Evolutionary conservation across 208 protist genomes (phyloP).

Genomic region (Acanthamoeba castellanii): DNA sequence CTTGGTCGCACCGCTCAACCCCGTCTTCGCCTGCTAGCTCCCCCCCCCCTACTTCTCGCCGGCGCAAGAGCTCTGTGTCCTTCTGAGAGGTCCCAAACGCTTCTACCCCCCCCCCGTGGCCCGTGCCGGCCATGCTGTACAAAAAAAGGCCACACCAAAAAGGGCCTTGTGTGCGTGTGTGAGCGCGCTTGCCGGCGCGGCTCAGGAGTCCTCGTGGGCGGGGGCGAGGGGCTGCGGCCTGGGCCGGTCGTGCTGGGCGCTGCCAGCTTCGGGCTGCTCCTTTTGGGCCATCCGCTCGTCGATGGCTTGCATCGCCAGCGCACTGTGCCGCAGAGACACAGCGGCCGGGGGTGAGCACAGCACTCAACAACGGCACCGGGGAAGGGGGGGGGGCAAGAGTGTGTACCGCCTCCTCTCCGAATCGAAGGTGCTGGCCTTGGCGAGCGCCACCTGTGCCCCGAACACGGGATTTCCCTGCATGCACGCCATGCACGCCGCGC

Average conservation of each 20-base stretch:
- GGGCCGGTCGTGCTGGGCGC: background rate
- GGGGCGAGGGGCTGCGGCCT: background rate
- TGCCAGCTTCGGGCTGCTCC: background rate
- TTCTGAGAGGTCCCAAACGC: too few relatives aligned
- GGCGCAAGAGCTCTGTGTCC: too few relatives aligned
- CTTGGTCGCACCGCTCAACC: too few relatives aligned
- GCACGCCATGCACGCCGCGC: background rate
- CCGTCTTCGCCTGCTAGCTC: too few relatives aligned
- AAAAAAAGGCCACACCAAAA: too few relatives aligned
- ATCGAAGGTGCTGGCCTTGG: background rate
- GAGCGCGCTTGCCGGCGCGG: too few relatives aligned
- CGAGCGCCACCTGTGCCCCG: background rate
- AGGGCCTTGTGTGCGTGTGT: too few relatives aligned
- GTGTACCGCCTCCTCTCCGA: background rate
- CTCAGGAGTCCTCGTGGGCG: background rate
- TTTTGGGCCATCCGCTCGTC: background rate
- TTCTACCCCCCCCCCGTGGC: too few relatives aligned
- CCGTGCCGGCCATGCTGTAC: too few relatives aligned
- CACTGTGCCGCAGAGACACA: background rate
- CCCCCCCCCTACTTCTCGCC: too few relatives aligned
- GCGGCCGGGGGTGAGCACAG: background rate
- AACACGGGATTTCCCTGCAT: background rate
- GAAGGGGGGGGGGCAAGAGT: background rate
- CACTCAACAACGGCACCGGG: background rate
- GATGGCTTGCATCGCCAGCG: background rate